Percentiles rank a stretch among this genome's conserved stretches.
Conservation (phyloP, 176 grass and related monocot species). For the Musa itinerans region DNA sequence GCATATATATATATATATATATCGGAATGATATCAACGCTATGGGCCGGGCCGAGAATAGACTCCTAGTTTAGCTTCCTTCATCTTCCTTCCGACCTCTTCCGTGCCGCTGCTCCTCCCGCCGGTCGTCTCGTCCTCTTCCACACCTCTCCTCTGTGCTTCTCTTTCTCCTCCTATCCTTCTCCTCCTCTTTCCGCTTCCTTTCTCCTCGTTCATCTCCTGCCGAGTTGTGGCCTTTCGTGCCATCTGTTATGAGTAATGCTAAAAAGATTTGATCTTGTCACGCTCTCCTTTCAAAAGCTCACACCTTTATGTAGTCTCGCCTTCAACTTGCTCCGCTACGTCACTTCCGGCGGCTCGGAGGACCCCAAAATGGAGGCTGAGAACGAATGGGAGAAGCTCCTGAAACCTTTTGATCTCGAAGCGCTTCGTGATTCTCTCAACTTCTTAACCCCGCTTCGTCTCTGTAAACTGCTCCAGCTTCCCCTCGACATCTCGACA, state of each 20-base stretch:
- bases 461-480: conserved; percentile 29
- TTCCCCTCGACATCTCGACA: conserved; percentile 49
- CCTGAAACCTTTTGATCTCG: conserved; percentile 69
- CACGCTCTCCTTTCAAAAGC: conserved; percentile 12
- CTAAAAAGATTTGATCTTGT: conserved; percentile 4
- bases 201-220: background rate
- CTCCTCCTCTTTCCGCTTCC: background rate
- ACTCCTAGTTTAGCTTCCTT: too few species aligned
- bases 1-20: too few species aligned
- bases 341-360: background rate
- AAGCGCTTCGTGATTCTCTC: conserved; percentile 52
- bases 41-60: too few species aligned
- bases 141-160: background rate
- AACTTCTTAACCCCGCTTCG: conserved; percentile 42
- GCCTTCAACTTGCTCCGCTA: background rate
- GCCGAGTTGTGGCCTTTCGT: background rate
- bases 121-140: background rate
- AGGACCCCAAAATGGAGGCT: background rate
- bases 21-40: too few species aligned
- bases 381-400: conserved; percentile 55
- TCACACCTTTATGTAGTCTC: conserved; percentile 8
- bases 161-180: background rate
- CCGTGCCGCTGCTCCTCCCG: background rate
- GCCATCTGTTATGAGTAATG: conserved; percentile 4
- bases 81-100: background rate